Base-by-base conservation (phyloP, 495 filamentous ascomycete genomes). In the Aspergillus hancockii region DNA sequence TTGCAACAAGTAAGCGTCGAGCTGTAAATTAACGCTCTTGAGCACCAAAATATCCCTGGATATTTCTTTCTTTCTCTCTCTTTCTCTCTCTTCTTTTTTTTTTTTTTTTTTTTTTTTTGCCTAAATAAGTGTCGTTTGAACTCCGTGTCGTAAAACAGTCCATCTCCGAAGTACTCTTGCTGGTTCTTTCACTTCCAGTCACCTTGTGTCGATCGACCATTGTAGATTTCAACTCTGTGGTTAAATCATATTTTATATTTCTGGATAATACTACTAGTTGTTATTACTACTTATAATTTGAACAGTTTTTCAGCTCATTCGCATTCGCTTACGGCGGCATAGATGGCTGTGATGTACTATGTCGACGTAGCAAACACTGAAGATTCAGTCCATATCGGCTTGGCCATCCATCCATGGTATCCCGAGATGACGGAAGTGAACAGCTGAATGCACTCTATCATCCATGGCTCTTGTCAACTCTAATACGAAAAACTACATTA, bases 391-490 rank as follows among this genome's bases (percentile, higher is more conserved):
- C 25, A 28, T 28, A 7, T 28, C 9, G 21, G 25, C 28, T 32
- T 9, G 38, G 30, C 31, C 38, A 41, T n/a, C 41, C 43, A 50
- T 41, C 22, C 16, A 25, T 38, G 6, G 30, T 18, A 38, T 28
- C 34, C 25, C 30, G 36, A 30, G 19, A 34, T 46, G 56, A 50
- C 55, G 60, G 55, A 55, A 32, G 51, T 52, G 52, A 55, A 59
- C 60, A 56, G 38, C 38, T 28, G 61, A 59, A 56, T 30, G 51
- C 36, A 36, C n/a, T 47, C 55, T 43, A n/a, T 52, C 18, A 31
- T 47, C 56, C 56, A 56, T 49, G 61, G 61, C 25, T 55, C 52
- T 31, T 14, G 16, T 8, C 40, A 51, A 58, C 54, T 58, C 45
- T 58, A 55, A 38, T 54, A 38, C 12, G 7, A 28, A 28, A 28